Percentiles rank a stretch among this genome's conserved stretches.
phyloP scores from a whole-genome alignment of 768 basidiomycete species.

The Serendipita indica region DNA sequence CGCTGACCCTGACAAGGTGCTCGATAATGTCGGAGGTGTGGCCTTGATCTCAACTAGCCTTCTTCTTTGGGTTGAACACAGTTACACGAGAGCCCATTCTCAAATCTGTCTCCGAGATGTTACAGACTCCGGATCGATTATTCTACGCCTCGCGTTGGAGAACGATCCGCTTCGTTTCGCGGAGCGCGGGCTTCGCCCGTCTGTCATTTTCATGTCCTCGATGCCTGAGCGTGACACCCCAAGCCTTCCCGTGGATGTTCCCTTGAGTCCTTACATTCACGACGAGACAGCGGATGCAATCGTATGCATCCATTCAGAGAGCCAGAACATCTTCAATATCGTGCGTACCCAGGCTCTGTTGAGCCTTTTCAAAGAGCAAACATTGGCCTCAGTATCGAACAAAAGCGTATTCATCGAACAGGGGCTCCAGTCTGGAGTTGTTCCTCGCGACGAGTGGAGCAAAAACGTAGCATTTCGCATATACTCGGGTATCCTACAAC shows the following conservation, averaged over 20 bases:
- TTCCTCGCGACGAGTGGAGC: not conserved
- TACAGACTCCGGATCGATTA: too few relatives aligned
- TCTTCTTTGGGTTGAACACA: too few relatives aligned
- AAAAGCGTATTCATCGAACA: not conserved
- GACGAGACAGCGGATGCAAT: slow-evolving; percentile 2
- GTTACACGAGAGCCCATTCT: too few relatives aligned
- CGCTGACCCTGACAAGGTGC: too few relatives aligned
- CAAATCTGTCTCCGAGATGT: too few relatives aligned
- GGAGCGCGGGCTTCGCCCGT: too few relatives aligned
- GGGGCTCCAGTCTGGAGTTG: too few relatives aligned
- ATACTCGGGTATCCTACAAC: not conserved
- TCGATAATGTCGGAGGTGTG: too few relatives aligned
- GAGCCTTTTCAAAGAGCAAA: not conserved
- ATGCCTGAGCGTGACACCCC: not conserved
- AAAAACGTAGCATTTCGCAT: not conserved
- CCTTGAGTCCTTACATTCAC: not conserved
- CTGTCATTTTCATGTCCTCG: too few relatives aligned
- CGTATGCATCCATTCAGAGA: not conserved
- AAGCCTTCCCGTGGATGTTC: not conserved
- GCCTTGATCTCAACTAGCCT: too few relatives aligned
- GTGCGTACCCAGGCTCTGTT: not conserved
- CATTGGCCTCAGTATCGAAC: not conserved
- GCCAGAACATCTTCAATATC: not conserved
- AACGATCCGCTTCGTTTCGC: too few relatives aligned
- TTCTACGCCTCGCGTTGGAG: too few relatives aligned